Conservation (phyloP, 2,329 filamentous ascomycete genomes). For the Verticillium klebahnii region DNA sequence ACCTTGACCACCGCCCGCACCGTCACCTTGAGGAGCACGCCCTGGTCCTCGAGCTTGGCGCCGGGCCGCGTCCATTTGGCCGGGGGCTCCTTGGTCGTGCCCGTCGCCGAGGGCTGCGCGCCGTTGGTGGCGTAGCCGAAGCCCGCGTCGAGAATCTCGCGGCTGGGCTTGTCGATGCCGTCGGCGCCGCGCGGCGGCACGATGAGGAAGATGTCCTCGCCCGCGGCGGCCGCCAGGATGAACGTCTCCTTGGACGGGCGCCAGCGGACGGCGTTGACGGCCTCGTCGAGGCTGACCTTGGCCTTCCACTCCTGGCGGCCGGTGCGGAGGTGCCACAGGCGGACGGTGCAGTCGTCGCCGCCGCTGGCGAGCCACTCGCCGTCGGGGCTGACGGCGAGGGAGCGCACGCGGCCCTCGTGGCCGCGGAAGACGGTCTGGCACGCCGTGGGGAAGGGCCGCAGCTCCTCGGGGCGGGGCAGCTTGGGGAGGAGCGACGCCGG, state of each 20-base stretch:
- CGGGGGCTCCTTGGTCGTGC: constrained; percentile 66
- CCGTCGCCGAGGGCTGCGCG: constrained; percentile 47
- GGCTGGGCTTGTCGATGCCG: constrained; percentile 67
- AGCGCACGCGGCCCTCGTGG: constrained; percentile 83
- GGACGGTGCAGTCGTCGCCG: constrained; percentile 88
- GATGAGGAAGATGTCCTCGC: constrained; percentile 81
- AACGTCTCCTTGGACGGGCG: constrained; percentile 76
- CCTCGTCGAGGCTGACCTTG: constrained; percentile 70
- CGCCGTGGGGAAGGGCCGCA: constrained; percentile 90
- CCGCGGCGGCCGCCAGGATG: constrained; percentile 77
- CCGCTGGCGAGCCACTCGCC: constrained; percentile 86
- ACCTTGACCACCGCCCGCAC: constrained; percentile 79
- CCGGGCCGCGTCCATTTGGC: constrained; percentile 83
- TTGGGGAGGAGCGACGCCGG: constrained; percentile 89
- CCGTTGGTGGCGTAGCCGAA: constrained; percentile 84
- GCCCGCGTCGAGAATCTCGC: constrained; percentile 77
- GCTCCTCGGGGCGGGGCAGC: constrained; percentile 84
- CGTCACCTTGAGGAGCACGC: constrained; percentile 75
- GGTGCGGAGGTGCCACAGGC: constrained; percentile 83
- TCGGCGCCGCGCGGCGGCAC: constrained; percentile 71
- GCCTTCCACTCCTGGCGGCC: constrained; percentile 85
- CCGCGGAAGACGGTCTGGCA: constrained; percentile 84
- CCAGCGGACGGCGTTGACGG: constrained; percentile 87
- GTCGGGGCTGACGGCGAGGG: constrained; percentile 77
- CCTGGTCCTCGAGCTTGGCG: constrained; percentile 65